A percentile compares a stretch with the other conserved stretches of the same genome.
Conservation (phyloP, 257 asterid species). For the Rhazya stricta region DNA sequence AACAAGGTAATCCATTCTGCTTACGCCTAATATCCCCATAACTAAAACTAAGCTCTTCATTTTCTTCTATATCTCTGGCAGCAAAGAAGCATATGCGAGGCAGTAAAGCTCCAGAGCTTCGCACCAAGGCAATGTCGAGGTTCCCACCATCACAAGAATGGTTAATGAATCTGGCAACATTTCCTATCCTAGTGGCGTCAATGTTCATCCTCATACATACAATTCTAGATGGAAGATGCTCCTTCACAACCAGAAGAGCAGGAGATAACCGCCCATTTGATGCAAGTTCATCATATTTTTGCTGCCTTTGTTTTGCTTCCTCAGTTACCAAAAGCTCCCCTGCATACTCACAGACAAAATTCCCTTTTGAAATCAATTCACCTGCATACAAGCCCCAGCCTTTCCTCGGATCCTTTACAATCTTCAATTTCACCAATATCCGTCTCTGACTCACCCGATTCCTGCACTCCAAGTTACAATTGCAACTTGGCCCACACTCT, state of each 20-base stretch:
- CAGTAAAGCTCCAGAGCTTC: conserved; percentile 75
- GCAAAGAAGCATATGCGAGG: conserved; percentile 87
- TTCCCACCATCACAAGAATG: conserved; percentile 97
- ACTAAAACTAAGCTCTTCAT: conserved; percentile 75
- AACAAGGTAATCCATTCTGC: conserved; percentile 48
- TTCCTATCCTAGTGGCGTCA: conserved; percentile 79
- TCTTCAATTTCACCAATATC: conserved; percentile 41
- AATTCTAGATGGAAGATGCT: conserved; percentile 71
- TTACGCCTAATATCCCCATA: conserved; percentile 61
- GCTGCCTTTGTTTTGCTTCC: conserved; percentile 64
- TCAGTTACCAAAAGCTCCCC: conserved; percentile 79
- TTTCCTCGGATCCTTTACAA: conserved; percentile 51
- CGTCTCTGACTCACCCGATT: conserved; percentile 70
- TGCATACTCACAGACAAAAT: conserved; percentile 79
- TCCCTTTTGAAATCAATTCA: conserved; percentile 48
- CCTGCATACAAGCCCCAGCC: conserved; percentile 81
- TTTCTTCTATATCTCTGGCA: conserved; percentile 46
- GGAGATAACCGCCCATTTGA: conserved; percentile 32
- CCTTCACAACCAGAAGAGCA: conserved; percentile 78
- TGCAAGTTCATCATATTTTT: conserved; percentile 46
- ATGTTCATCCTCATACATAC: conserved; percentile 72
- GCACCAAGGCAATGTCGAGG: conserved; percentile 46
- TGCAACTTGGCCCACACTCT: conserved; percentile 85
- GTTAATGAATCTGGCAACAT: conserved; percentile 75
- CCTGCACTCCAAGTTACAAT: conserved; percentile 49